Evolutionary conservation across 2,329 filamentous ascomycete species (phyloP), one percentile per base, ranked within the genome.

Genomic region (Arthroderma sp.): DNA sequence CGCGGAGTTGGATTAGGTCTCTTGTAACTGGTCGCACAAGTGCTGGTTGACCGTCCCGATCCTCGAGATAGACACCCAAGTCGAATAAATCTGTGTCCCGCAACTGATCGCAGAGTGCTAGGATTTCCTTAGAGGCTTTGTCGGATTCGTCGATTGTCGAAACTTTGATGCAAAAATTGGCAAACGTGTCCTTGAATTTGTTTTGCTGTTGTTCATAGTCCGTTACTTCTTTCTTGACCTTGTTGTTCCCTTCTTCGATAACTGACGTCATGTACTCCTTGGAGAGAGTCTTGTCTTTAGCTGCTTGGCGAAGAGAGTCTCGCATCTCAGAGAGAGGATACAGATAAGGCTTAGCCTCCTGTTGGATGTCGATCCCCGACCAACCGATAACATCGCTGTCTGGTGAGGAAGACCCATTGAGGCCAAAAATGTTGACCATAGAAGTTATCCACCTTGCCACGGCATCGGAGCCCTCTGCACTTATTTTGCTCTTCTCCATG

Each of bases 31-130:
- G 78, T 11, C 79, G 74, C 49, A 94, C 81, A 30, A 94, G 72
- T 0, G 86, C 85, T 0, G 77, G 81, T 58, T 74, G 75, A 50
- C 64, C 66, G 27, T 77, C 73, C 41, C 85, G 77, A 56, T 95
- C 88, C 58, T 95, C 88, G 1, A 95, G 78, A 57, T 93, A 93
- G 47, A 95, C 82, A 33, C 82, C 85, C 0, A 93, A 68, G 47
- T 88, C 80, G 55, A 84, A 88, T 7, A 95, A 76, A 46, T 88
- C 79, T 6, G 78, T 72, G 60, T 95, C 85, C 43, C 88, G 83
- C 37, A 95, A 77, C 11, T 75, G 73, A 58, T 94, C 89, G 52
- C 83, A 91, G 39, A 94, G 74, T 0, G 71, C 64, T 1, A 95
- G 76, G 33, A 91, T 78, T 3, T 82, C 75, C 58, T 86, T 85